A percentile compares a stretch with the other conserved stretches of the same genome.
Conservation (phyloP, 2,329 filamentous ascomycete species). For the Septoria petroselini region DNA sequence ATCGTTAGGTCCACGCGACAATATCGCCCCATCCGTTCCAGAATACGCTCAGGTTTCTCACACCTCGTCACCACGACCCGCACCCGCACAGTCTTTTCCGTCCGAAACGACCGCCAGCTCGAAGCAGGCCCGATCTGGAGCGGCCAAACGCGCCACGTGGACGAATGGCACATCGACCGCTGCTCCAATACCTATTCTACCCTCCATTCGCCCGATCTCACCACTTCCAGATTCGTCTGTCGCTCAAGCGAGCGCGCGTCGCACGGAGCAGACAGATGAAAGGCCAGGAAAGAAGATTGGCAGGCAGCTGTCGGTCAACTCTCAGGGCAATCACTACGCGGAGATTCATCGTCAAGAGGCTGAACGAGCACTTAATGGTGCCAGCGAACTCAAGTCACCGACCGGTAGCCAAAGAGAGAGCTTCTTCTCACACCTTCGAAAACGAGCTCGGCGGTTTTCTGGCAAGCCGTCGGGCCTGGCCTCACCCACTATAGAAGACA, state of each 20-base stretch:
- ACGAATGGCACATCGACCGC: conserved; percentile 69
- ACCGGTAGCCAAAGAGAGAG: conserved; percentile 82
- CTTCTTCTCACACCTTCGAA: conserved; percentile 96
- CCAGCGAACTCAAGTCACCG: conserved; percentile 70
- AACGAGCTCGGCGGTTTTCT: conserved; percentile 86
- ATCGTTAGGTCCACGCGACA: conserved; percentile 79
- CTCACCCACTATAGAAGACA: conserved; percentile 76
- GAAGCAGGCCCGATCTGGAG: conserved; percentile 56
- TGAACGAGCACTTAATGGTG: conserved; percentile 83
- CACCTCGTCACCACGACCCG: conserved; percentile 43
- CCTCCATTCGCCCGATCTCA: conserved; percentile 90
- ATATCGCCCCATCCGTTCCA: conserved; percentile 61
- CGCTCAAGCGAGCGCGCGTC: conserved; percentile 74
- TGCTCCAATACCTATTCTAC: conserved; percentile 92
- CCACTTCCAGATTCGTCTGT: conserved; percentile 93
- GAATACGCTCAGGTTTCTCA: conserved; percentile 43
- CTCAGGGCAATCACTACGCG: conserved; percentile 87
- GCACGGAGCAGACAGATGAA: conserved; percentile 48
- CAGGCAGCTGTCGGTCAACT: conserved; percentile 86
- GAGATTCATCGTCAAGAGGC: conserved; percentile 88
- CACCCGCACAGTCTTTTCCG: conserved; percentile 45
- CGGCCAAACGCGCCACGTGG: conserved; percentile 88
- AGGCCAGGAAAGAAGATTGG: conserved; percentile 86
- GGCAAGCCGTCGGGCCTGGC: conserved; percentile 81
- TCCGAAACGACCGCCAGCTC: conserved; percentile 42